phyloP scores from a whole-genome alignment of 2,329 filamentous ascomycete genomes.

The Monilinia laxa region DNA sequence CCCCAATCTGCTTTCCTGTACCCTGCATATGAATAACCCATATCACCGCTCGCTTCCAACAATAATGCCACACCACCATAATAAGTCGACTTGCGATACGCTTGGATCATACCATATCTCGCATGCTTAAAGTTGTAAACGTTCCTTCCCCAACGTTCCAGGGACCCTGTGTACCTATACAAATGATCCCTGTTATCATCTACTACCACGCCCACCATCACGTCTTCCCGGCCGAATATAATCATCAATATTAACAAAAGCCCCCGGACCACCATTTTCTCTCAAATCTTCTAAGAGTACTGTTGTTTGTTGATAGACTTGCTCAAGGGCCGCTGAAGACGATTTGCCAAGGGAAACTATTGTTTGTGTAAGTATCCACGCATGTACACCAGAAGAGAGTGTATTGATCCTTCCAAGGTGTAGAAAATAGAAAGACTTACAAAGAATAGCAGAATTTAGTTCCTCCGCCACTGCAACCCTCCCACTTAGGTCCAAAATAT shows the following conservation, averaged over 20 bases:
- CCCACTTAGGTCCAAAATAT: conserved; percentile 73
- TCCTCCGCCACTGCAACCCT: conserved; percentile 84
- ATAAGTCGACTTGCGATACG: neutral
- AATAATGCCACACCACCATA: neutral
- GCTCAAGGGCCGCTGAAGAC: conserved; percentile 80
- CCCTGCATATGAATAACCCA: neutral
- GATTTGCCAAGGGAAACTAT: conserved; percentile 87
- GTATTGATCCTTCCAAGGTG: neutral
- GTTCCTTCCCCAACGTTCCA: neutral
- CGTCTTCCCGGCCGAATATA: conserved; percentile 5
- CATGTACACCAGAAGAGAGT: neutral
- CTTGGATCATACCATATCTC: neutral
- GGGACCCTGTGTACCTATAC: neutral
- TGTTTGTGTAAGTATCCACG: conserved; percentile 27
- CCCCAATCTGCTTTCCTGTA: too few species aligned
- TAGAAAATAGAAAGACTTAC: conserved; percentile 40
- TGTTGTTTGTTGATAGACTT: conserved; percentile 80
- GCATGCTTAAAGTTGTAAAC: neutral
- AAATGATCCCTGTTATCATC: neutral
- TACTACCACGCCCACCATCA: neutral
- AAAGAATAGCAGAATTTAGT: conserved; percentile 86
- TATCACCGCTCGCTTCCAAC: neutral
- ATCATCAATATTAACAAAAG: conserved; percentile 72
- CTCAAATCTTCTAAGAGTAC: conserved; percentile 81
- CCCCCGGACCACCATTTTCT: conserved; percentile 74